Conservation (phyloP, 306 rosid genomes). For the apple (Malus domestica) region ASM211411v1 NC_041800.1:1941001-1941500, state of each 20-base stretch:
- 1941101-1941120: conserved; percentile 91
- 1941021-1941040: conserved; percentile 28
- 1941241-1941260: fast-evolving
- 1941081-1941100: conserved; percentile 34
- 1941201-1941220: too few relatives aligned
- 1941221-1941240: fast-evolving
- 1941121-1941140: conserved; percentile 60
- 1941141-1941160: conserved; percentile 49
- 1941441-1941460: background rate
- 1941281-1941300: too few relatives aligned
- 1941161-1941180: background rate
- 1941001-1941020: conserved; percentile 24
- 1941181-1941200: background rate
- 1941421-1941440: background rate
- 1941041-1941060: conserved; percentile 7
- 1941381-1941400: conserved; percentile 9
- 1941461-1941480: background rate
- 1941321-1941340: conserved; percentile 57
- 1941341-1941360: conserved; percentile 21
- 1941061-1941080: conserved; percentile 16
- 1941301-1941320: too few relatives aligned
- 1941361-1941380: background rate
- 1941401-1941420: background rate
- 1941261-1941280: too few relatives aligned
- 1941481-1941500: background rate